phyloP scores from a whole-genome alignment of 371 early-diverging fungal genomes.

The Synchytrium microbalum region DNA sequence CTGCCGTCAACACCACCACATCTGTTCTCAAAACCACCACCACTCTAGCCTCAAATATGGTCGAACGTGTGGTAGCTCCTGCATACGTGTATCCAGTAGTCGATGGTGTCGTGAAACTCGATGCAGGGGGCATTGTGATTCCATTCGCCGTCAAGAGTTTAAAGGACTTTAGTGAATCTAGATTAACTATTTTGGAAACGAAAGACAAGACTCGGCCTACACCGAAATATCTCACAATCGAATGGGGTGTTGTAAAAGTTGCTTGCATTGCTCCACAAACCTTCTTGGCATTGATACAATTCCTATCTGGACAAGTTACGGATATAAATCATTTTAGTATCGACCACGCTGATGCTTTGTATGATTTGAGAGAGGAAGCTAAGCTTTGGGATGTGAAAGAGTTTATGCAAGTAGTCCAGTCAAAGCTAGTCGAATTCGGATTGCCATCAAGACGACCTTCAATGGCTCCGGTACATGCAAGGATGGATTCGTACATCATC shows the following conservation, averaged over 20 bases:
- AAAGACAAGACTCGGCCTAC: neutral
- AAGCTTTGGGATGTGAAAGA: neutral
- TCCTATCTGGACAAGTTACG: neutral
- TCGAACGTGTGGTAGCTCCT: neutral
- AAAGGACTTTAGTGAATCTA: neutral
- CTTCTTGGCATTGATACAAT: neutral
- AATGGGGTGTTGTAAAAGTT: neutral
- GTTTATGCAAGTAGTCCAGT: too few relatives aligned
- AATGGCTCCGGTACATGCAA: too few relatives aligned
- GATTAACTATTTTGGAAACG: neutral
- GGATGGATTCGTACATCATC: too few relatives aligned
- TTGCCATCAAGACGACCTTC: too few relatives aligned
- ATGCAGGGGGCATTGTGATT: neutral
- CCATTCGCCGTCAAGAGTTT: neutral
- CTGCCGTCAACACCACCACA: neutral
- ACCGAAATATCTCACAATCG: neutral
- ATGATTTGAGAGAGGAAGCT: neutral
- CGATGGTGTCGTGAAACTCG: neutral
- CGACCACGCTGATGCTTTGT: neutral
- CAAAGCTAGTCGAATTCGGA: too few relatives aligned
- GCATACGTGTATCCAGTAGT: neutral
- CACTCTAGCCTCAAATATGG: neutral
- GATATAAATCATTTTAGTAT: neutral
- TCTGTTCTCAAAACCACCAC: neutral
- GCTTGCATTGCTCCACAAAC: neutral